Base-by-base conservation (phyloP, 768 basidiomycete genomes). In the Paxillus involutus region DNA sequence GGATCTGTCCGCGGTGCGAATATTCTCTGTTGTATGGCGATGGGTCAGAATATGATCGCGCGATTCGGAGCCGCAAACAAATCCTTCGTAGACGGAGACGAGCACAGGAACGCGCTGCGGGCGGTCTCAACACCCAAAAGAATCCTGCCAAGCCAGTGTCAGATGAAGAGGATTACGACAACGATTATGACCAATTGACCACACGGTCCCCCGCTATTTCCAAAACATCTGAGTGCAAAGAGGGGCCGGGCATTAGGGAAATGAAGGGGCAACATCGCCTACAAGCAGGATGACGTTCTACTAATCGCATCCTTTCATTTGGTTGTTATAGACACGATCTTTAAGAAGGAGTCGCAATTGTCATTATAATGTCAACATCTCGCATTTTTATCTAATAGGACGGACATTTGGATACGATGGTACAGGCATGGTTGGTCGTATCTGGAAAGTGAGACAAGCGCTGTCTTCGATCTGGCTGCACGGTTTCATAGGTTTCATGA, bases 1-100 rank as follows among this genome's bases (percentile, higher is more conserved):
- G 91, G 88, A 86, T 98, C 54, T 98, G 96, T 68, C 82, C 89
- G 57, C 90, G 89, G 63, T 98, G 96, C 76, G 96, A 98, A 73
- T 95, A 94, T 68, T 79, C 85, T 53, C 66, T 98, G 52, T 95
- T 96, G 70, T 98, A 89, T 67, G 92, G 93, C n/a, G 87, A 88
- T 47, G 89, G 89, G 39, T 53, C 72, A 50, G 80, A 77, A 51
- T 86, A 89, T 68, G 77, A 81, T 58, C 75, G 79, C 43, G 87
- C 85, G 41, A 74, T 93, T 55, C 74, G 83, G 70, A 84, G 78
- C 59, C 73, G 93, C 56, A 91, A 91, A 75, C 88, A 86, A 78
- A 86, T 94, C 44, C 74, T 94, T 59, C 78, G 76, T 63, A 73
- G 89, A 49, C 73, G 90, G 49, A 74, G 85, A 60, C 76, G 87